Base-by-base conservation (phyloP, 2,329 filamentous ascomycete species). In the Epichloe festucae region DNA sequence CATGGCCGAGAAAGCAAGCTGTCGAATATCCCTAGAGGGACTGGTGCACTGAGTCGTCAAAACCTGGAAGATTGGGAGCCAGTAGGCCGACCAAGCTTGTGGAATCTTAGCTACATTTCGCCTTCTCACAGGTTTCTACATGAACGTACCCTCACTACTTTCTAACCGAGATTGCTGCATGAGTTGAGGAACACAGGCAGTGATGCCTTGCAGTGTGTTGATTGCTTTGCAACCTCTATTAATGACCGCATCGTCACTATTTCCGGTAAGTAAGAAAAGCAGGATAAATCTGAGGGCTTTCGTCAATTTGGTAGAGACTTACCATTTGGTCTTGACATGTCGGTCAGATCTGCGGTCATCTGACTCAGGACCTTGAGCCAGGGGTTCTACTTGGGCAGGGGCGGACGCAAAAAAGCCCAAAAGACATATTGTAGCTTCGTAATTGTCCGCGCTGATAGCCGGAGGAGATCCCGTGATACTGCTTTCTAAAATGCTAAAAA, bases 161-260 rank as follows among this genome's bases (percentile, higher is more conserved):
- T 96, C 93, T 2, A 97, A 80, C 61, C 96, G 91, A 21, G 90
- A 96, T 63, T 95, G 88, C 63, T 89, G 80, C 73, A 98, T 96
- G 38, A 97, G 78, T 50, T 84, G 77, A 2, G 91, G 89, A 23
- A 95, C 89, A 41, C 89, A 82, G 50, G 76, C 75, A 1, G 89
- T 94, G 69, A 97, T 79, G 55, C 83, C 81, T 61, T 90, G 89
- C 49, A 97, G 84, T 52, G 91, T 81, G 31, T 79, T 79, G 57
- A 97, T 81, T 5, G 91, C 87, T 62, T 87, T 87, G 51, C 86
- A 81, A 39, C 88, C 90, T 49, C 91, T 81, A 4, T 78, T 75
- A 15, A 96, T 84, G 3, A 84, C 75, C 45, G 87, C 60, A 19
- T 61, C 54, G 36, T 65, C 62, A 19, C 66, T 69, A 31, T 40